A percentile compares a stretch with the other conserved stretches of the same genome.
These are phyloP conservation scores for Tremella mesenterica DNA, from an alignment of 768 basidiomycete species.

Conservation along the genomic window DNA sequence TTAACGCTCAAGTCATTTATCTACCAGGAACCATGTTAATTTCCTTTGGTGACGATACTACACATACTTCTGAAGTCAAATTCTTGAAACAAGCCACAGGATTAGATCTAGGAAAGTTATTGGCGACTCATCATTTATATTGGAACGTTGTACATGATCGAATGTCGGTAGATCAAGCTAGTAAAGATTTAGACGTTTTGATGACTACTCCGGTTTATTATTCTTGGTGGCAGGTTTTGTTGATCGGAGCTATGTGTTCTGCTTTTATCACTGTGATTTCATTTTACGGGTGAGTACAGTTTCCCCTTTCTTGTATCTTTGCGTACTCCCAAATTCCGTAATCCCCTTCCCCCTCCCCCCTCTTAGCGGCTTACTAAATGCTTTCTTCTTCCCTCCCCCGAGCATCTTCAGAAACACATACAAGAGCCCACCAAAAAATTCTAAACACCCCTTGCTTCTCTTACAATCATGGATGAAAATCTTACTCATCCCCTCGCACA, in stretches of 20 bases:
- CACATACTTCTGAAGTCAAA: conserved; percentile 72
- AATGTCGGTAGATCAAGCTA: conserved; percentile 65
- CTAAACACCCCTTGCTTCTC: too few species aligned
- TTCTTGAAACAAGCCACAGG: conserved; percentile 64
- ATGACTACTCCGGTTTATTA: conserved; percentile 64
- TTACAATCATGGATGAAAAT: too few species aligned
- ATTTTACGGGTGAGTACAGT: conserved; percentile 37
- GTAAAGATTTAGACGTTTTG: conserved; percentile 58
- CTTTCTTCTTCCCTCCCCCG: background rate
- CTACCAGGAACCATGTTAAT: conserved; percentile 58
- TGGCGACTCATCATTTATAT: conserved; percentile 61
- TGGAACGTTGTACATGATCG: conserved; percentile 79
- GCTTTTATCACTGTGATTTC: conserved; percentile 53
- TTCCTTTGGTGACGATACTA: conserved; percentile 69
- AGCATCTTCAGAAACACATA: background rate
- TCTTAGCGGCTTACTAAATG: background rate
- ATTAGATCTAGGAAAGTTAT: conserved; percentile 68
- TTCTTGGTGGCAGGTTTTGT: conserved; percentile 52
- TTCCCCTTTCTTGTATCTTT: background rate
- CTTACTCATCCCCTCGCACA: too few species aligned
- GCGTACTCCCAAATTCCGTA: background rate
- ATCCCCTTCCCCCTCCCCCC: background rate
- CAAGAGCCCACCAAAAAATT: too few species aligned
- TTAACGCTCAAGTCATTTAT: conserved; percentile 86
- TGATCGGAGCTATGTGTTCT: conserved; percentile 71